Conservation (phyloP, 1,284 basidiomycete species). For the Fistulinella cinereoalba region DNA sequence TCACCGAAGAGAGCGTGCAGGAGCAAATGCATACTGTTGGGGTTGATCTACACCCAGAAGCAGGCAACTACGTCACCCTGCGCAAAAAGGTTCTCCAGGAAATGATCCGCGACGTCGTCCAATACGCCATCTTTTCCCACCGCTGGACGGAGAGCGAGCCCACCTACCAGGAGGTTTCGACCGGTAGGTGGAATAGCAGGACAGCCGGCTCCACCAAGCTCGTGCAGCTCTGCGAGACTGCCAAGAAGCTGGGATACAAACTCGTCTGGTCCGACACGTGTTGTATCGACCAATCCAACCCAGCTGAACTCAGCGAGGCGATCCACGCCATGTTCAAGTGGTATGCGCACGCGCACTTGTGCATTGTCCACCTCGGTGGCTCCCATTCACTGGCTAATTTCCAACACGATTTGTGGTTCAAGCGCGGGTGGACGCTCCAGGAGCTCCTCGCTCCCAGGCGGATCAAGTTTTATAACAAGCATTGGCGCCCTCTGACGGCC, state of each 20-base stretch:
- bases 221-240: slow-evolving; percentile 11
- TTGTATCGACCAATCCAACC: slow-evolving; percentile 12
- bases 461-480: slow-evolving; percentile 14
- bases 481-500: not conserved
- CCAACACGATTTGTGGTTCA: slow-evolving; percentile 14
- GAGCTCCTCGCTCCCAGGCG: slow-evolving; percentile 13
- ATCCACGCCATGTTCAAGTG: slow-evolving; percentile 19
- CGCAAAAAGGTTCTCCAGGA: too few relatives aligned
- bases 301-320: slow-evolving; percentile 14
- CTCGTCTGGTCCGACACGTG: slow-evolving; percentile 20
- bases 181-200: not conserved
- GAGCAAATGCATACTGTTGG: not conserved
- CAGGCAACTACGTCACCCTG: slow-evolving; percentile 4
- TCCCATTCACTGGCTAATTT: not conserved
- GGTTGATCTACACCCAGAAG: not conserved
- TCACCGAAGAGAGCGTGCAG: slow-evolving; percentile 1
- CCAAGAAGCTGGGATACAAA: slow-evolving; percentile 5
- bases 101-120: slow-evolving; percentile 5
- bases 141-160: slow-evolving; percentile 10
- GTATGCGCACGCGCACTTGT: slow-evolving; percentile 12
- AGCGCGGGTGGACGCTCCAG: slow-evolving; percentile 10
- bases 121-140: slow-evolving; percentile 13
- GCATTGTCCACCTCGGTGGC: slow-evolving; percentile 12
- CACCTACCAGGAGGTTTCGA: slow-evolving; percentile 6
- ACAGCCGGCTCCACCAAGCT: slow-evolving; percentile 9